Conservation (phyloP, 805 yeast species). For the Yamadazyma olivae region DNA sequence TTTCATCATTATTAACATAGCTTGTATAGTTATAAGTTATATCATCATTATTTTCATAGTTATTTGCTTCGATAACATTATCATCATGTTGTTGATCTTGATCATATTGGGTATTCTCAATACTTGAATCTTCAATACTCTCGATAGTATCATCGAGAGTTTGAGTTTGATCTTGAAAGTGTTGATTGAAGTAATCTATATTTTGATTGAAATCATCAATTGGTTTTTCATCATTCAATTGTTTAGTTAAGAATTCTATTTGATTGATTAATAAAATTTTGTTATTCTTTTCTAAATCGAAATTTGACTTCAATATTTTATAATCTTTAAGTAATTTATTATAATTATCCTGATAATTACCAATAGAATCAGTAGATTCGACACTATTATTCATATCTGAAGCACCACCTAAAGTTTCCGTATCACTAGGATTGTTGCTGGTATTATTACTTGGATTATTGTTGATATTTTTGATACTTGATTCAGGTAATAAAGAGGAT, state of each 20-base stretch:
- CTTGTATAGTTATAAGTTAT: slow-evolving; percentile 12
- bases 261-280: slow-evolving; percentile 53
- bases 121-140: neutral
- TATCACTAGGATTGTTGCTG: slow-evolving; percentile 6
- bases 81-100: neutral
- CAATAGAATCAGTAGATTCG: neutral
- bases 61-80: neutral
- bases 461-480: neutral
- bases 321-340: slow-evolving; percentile 30
- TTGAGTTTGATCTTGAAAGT: neutral
- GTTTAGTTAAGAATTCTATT: slow-evolving; percentile 46
- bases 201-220: neutral
- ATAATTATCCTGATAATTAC: slow-evolving; percentile 16
- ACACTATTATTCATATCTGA: neutral
- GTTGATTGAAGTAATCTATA: neutral
- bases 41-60: slow-evolving; percentile 6
- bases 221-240: slow-evolving; percentile 13
- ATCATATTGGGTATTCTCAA: neutral
- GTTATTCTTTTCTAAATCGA: slow-evolving; percentile 51
- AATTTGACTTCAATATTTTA: slow-evolving; percentile 45
- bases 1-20: slow-evolving; percentile 10
- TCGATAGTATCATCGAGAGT: too few relatives aligned
- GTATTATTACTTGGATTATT: neutral
- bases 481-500: slow-evolving; percentile 2
- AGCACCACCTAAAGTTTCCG: slow-evolving; percentile 1